phyloP scores from a whole-genome alignment of 1,284 basidiomycete genomes.

The Sporisorium iseilematis-ciliati region DNA sequence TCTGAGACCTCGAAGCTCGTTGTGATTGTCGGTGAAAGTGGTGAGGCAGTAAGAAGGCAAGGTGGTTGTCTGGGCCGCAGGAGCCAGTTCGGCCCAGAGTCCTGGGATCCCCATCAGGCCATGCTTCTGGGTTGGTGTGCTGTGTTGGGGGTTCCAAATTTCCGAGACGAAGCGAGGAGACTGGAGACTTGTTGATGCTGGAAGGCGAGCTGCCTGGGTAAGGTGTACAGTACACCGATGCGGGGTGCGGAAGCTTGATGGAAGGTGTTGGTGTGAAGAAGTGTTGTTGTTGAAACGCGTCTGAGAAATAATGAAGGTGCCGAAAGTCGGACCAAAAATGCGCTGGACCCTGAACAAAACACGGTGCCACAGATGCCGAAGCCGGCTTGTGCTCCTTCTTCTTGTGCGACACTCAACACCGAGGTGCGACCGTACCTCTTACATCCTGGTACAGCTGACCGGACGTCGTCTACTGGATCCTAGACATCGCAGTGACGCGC shows the following conservation, averaged over 20 bases:
- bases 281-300: slow-evolving; percentile 12
- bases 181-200: not conserved
- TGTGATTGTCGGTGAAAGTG: slow-evolving; percentile 31
- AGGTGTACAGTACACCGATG: not conserved
- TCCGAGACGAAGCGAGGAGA: not conserved
- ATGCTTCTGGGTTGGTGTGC: slow-evolving; percentile 2
- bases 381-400: not conserved
- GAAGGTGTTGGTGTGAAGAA: slow-evolving; percentile 6
- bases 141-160: not conserved
- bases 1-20: slow-evolving; percentile 28
- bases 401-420: not conserved
- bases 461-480: not conserved
- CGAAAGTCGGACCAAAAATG: slow-evolving; percentile 12
- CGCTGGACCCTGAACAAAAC: slow-evolving; percentile 16
- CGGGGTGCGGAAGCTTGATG: slow-evolving; percentile 10
- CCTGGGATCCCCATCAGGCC: slow-evolving; percentile 61
- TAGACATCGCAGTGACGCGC: not conserved
- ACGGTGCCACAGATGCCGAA: not conserved
- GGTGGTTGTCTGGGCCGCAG: slow-evolving; percentile 45
- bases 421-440: not conserved
- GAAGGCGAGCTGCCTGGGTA: not conserved
- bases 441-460: not conserved
- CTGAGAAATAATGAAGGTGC: slow-evolving; percentile 1
- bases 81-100: slow-evolving; percentile 59
- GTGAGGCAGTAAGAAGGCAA: slow-evolving; percentile 41